Evolutionary conservation across 176 grass and related monocot genomes (phyloP).

Genomic region (Alloteropsis semialata): DNA sequence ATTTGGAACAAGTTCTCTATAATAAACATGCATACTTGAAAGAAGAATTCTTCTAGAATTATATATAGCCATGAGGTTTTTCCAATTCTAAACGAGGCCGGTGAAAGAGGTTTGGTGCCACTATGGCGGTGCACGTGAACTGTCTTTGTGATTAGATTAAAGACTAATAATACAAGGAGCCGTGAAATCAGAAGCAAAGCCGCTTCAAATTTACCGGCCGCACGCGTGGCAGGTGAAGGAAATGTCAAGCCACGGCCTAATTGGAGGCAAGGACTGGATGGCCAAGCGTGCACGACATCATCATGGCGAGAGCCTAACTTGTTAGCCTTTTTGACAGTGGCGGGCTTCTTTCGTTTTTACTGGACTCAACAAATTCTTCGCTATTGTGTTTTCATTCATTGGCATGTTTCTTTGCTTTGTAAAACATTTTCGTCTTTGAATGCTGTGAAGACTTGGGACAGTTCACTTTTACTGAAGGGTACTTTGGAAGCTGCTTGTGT

Average conservation of each 20-base stretch:
- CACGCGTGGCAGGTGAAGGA: neutral
- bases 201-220: neutral
- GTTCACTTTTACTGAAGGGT: neutral
- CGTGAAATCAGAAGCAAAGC: slow-evolving; percentile 21
- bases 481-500: no score
- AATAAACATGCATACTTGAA: no score
- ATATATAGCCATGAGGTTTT: neutral
- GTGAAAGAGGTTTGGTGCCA: neutral
- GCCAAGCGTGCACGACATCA: slow-evolving; percentile 1
- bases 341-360: neutral
- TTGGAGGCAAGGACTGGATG: no score
- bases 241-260: slow-evolving; percentile 4
- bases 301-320: slow-evolving; percentile 15
- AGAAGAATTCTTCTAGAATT: neutral
- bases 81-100: neutral
- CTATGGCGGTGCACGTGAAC: neutral
- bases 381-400: neutral
- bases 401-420: neutral
- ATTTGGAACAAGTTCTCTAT: no score
- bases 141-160: neutral
- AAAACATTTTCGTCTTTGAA: neutral
- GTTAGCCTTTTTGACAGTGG: slow-evolving; percentile 10
- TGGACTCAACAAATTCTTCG: neutral
- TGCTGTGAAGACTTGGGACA: neutral
- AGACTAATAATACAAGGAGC: no score